Conservation (phyloP, 768 basidiomycete genomes). For the Psilocybe cubensis region DNA sequence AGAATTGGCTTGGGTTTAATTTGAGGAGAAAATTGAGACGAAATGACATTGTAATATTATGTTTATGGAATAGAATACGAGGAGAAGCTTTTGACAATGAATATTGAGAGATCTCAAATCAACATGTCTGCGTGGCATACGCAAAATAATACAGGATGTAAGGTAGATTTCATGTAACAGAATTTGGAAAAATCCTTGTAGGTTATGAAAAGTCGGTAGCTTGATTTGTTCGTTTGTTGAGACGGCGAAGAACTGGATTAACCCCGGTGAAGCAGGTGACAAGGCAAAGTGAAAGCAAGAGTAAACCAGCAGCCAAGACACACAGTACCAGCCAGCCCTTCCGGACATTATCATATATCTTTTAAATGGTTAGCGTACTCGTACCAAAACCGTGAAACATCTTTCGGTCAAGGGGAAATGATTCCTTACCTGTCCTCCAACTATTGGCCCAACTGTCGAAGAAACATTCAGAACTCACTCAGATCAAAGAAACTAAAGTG, state of each 20-base stretch:
- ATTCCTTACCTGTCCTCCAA: conserved; percentile 63
- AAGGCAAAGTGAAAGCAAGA: conserved; percentile 41
- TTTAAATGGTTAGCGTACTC: not conserved
- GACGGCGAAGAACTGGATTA: conserved; percentile 35
- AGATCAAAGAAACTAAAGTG: not conserved
- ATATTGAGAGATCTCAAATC: too few relatives aligned
- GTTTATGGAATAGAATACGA: too few relatives aligned
- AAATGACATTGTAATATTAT: too few relatives aligned
- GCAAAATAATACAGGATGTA: too few relatives aligned
- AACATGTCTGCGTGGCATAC: too few relatives aligned
- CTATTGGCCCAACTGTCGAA: conserved; percentile 63
- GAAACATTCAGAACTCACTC: conserved; percentile 2
- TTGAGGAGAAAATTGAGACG: too few relatives aligned
- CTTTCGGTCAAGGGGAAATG: not conserved
- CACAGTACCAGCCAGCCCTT: conserved; percentile 67
- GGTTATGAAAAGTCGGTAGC: too few relatives aligned
- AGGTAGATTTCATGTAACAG: too few relatives aligned
- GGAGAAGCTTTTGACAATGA: too few relatives aligned
- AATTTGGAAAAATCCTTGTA: too few relatives aligned
- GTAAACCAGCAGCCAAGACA: conserved; percentile 47
- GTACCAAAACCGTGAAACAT: not conserved
- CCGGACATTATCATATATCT: conserved; percentile 63
- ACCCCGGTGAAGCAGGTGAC: conserved; percentile 54
- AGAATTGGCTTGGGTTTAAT: too few relatives aligned
- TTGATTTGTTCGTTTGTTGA: conserved; percentile 9